Base-by-base conservation (phyloP, 1,284 basidiomycete species). In the Wolfiporia cocos region DNA sequence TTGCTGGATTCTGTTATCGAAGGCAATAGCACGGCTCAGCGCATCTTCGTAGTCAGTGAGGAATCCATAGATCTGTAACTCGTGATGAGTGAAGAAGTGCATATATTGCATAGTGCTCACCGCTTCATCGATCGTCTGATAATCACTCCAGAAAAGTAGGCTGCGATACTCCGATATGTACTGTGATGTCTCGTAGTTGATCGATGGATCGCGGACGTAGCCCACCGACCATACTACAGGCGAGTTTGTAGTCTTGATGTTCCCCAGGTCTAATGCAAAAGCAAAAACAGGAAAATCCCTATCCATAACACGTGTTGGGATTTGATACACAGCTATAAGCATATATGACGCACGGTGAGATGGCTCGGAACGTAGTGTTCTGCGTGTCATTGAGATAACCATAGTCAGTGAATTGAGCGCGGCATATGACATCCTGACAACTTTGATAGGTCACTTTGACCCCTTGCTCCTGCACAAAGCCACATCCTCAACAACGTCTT, bases 221-320 rank as follows among this genome's bases (percentile, higher is more conserved):
- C 56, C 58, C 1, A 57, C 35, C 2, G 52, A 40, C 58, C 56
- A 60, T 1, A 55, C 46, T 5, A 56, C 46, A 2, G 58, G 50
- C 3, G 30, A 37, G 0, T 46, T n/a, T 2, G 52, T 57, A 9
- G 32, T 34, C n/a, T 39, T 35, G 15, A 59, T 54, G 15, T 21
- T 40, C 4, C 58, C 58, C 3, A 58, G 49, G 32, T 58, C 53
- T 0, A 52, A 42, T 1, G 58, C 34, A n/a, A 55, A 37, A 9
- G 46, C 52, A 34, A 49, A 57, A 1, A 52, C 52, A 6, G 48
- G 36, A 36, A 43, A 56, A 5, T 33, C 26, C 11, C 53, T 57
- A 23, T 28, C 7, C 14, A 7, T 28, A 7, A 28, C 26, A n/a
- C n/a, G n/a, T n/a, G n/a, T n/a, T n/a, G n/a, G n/a, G n/a, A n/a